Evolutionary conservation across 2,329 filamentous ascomycete species (phyloP), one percentile per base, ranked within the genome.

Genomic region (Sporothrix protearum): DNA sequence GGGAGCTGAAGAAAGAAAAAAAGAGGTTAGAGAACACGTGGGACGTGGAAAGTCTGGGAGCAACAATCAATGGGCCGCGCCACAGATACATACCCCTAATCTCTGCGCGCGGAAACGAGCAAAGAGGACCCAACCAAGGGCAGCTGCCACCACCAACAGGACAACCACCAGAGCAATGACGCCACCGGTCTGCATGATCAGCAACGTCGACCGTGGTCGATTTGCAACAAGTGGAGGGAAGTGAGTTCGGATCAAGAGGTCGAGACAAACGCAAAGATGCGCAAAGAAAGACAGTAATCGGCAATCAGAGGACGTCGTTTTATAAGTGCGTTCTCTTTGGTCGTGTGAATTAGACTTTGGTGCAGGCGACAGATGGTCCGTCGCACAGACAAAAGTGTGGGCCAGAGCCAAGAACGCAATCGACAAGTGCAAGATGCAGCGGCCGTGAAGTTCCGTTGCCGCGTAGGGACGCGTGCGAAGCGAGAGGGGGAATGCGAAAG

Each of bases 101-200:
- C 88, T 88, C 73, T 89, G 86, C 68, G 92, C 92, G 76, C 90
- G 90, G 76, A 91, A 84, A 77, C 92, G 91, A 39, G 89, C 89
- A 78, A 90, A 94, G 77, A 89, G 80, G 73, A 93, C 82, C 89
- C 91, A 95, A 77, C 86, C 89, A 71, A 86, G 80, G 71, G 83
- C 88, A 33, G 81, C 87, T 71, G 83, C 80, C 71, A 90, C 73
- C 70, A 88, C 78, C 77, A 92, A 79, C 76, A 93, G 82, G 75
- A 93, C 76, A 77, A 95, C 80, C 77, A 93, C 85, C 78, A 96
- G 89, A 79, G 94, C 86, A 82, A 94, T 88, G 74, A 90, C 86
- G 78, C 90, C 89, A 75, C 86, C 84, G 68, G 87, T 82, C 75
- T 85, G 85, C 86, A 89, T 89, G 73, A 75, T 82, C 74, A 68